Evolutionary conservation across 2,329 filamentous ascomycete species (phyloP).

Genomic region (Sclerotinia sclerotiorum): DNA sequence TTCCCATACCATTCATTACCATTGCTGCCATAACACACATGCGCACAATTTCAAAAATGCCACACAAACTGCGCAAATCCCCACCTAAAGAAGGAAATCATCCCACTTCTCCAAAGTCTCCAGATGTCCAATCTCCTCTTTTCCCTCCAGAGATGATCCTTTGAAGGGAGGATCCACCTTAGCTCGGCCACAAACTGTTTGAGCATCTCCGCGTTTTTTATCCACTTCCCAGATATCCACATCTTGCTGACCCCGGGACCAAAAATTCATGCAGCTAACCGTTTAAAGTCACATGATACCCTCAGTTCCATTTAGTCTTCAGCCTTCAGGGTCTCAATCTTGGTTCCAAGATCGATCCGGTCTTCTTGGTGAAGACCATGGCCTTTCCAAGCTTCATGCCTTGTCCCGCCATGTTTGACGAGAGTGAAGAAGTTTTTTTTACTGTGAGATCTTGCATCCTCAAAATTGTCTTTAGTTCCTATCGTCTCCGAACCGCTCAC

Average conservation of each 20-base stretch:
- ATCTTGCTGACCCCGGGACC: not conserved
- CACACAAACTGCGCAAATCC: not conserved
- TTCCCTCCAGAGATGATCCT: constrained; percentile 5
- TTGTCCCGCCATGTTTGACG: not conserved
- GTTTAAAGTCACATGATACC: not conserved
- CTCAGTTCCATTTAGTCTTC: not conserved
- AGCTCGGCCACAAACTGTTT: not conserved
- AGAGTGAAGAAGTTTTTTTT: not conserved
- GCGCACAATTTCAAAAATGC: not conserved
- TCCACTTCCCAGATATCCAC: not conserved
- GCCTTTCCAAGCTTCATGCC: not conserved
- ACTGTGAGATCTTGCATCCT: not conserved
- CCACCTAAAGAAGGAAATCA: not conserved
- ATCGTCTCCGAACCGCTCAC: not conserved
- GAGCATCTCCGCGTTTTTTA: constrained; percentile 11
- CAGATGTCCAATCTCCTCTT: constrained; percentile 10
- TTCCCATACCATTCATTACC: not conserved
- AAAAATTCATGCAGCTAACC: not conserved
- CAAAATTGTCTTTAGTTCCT: constrained; percentile 3
- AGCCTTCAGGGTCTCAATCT: not conserved
- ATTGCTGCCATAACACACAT: not conserved
- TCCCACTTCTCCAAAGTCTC: constrained; percentile 14
- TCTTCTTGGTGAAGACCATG: not conserved
- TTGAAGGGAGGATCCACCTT: not conserved
- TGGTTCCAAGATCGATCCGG: not conserved